Evolutionary conservation across 305 asterid species (phyloP), one percentile per base, ranked within the genome.

Genomic region (Solanum chacoense): DNA sequence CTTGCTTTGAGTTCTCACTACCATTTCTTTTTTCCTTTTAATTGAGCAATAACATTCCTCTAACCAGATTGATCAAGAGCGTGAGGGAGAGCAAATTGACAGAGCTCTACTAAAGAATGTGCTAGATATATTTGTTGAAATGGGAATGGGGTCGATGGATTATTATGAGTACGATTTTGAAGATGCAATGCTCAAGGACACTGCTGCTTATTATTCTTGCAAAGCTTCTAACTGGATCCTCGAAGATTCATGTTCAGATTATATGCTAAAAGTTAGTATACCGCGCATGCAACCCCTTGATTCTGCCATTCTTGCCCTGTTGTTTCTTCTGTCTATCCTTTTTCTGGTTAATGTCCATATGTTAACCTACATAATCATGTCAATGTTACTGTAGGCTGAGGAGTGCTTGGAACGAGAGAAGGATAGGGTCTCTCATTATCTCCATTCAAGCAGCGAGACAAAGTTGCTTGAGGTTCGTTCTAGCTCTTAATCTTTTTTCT

Each of bases 241-340:
- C 84, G 98, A 95, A 37, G 98, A 96, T 93, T 94, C 98, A 65
- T 96, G 98, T 91, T 96, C 98, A n/a, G 98, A 95, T 91, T 96
- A 95, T 92, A 93, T 95, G 98, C 69, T 93, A 89, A 95, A 96
- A 91, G 98, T 93, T 74, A 92, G 90, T 77, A 28, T 63, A 67
- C 35, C 11, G 6, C 28, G 4, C 37, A 59, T 85, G 36, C 40
- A 16, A 34, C 88, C 29, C 88, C 28, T 84, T 50, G 18, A n/a
- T 28, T 40, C 55, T 63, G n/a, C 65, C 74, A 34, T 31, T 37
- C 78, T 74, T 42, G 32, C 55, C 24, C 65, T 14, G 40, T 69
- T 29, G 63, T 36, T 26, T 24, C 67, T 32, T 89, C 86, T 55
- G n/a, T 84, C n/a, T 74, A 6, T 55, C 35, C 13, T 75, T 74